These are phyloP conservation scores for Aureobasidium sp. DNA, from an alignment of 2,329 filamentous ascomycete genomes.

Conservation along the genomic window DNA sequence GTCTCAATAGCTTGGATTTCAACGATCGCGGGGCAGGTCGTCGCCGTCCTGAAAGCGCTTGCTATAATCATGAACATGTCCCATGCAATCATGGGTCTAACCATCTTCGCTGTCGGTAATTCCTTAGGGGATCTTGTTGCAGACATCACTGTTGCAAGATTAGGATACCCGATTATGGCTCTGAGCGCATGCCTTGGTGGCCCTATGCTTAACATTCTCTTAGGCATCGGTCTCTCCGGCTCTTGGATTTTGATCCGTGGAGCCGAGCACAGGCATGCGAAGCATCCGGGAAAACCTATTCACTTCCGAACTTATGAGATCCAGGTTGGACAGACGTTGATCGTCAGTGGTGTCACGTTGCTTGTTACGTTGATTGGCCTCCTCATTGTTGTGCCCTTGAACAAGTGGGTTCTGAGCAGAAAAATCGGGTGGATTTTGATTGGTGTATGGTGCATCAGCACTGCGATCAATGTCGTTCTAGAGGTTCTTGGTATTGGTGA, in stretches of 20 bases:
- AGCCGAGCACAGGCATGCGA: slow-evolving; percentile 57
- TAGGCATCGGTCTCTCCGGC: slow-evolving; percentile 88
- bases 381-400: slow-evolving; percentile 73
- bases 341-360: slow-evolving; percentile 79
- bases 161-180: slow-evolving; percentile 96
- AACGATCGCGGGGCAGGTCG: slow-evolving; percentile 90
- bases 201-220: slow-evolving; percentile 92
- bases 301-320: slow-evolving; percentile 74
- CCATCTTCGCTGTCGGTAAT: slow-evolving; percentile 94
- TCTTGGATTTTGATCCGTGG: slow-evolving; percentile 75
- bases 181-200: slow-evolving; percentile 93
- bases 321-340: slow-evolving; percentile 72
- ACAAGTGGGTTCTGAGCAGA: slow-evolving; percentile 77
- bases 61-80: slow-evolving; percentile 89
- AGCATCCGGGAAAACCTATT: slow-evolving; percentile 58
- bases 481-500: slow-evolving; percentile 50
- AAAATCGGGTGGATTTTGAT: slow-evolving; percentile 78
- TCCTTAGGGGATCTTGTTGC: slow-evolving; percentile 90
- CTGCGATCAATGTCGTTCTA: slow-evolving; percentile 70
- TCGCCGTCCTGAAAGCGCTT: slow-evolving; percentile 86
- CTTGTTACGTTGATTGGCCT: slow-evolving; percentile 72
- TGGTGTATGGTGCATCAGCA: slow-evolving; percentile 72
- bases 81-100: slow-evolving; percentile 89
- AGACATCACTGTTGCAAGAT: slow-evolving; percentile 84
- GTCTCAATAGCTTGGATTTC: slow-evolving; percentile 96